Percentiles rank a stretch among this genome's conserved stretches.
Evolutionary conservation across 176 grass and related monocot genomes (phyloP).

Genomic region (Juncus inflexus): DNA sequence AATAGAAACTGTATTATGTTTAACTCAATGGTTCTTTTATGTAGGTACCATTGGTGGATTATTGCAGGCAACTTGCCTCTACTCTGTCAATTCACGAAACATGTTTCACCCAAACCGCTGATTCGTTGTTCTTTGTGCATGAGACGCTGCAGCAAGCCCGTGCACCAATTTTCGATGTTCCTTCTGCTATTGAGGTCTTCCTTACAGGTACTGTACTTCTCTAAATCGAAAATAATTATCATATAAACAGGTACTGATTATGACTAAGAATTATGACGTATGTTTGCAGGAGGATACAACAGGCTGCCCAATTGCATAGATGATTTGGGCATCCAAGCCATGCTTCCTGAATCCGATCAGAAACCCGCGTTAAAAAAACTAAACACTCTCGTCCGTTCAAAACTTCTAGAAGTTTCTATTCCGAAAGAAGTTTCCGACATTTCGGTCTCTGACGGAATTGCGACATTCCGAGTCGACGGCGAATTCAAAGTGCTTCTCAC

Average conservation of each 20-base stretch:
- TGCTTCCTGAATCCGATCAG: constrained; percentile 67
- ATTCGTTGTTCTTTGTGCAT: constrained; percentile 80
- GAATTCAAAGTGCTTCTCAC: constrained; percentile 95
- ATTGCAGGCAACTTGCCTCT: constrained; percentile 89
- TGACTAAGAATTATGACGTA: not conserved
- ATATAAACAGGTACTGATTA: not conserved
- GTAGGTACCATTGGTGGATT: constrained; percentile 86
- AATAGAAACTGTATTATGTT: no score
- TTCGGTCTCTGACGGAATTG: constrained; percentile 66
- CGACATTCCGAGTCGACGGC: constrained; percentile 64
- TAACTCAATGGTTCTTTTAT: not conserved
- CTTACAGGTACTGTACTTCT: constrained; percentile 35
- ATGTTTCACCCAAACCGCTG: constrained; percentile 96
- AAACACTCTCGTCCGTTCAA: constrained; percentile 62
- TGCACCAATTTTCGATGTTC: constrained; percentile 92
- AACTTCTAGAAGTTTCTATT: constrained; percentile 59
- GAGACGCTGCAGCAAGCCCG: constrained; percentile 64
- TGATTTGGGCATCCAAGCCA: constrained; percentile 62
- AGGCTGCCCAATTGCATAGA: constrained; percentile 82
- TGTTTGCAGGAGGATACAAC: constrained; percentile 45
- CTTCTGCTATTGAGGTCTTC: constrained; percentile 91
- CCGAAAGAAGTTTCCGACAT: constrained; percentile 77
- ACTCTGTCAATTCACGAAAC: constrained; percentile 85
- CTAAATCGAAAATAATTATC: not conserved
- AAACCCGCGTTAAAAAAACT: constrained; percentile 78